These are phyloP conservation scores for Neofusicoccum parvum DNA, from an alignment of 2,329 filamentous ascomycete genomes.

Conservation along the genomic window DNA sequence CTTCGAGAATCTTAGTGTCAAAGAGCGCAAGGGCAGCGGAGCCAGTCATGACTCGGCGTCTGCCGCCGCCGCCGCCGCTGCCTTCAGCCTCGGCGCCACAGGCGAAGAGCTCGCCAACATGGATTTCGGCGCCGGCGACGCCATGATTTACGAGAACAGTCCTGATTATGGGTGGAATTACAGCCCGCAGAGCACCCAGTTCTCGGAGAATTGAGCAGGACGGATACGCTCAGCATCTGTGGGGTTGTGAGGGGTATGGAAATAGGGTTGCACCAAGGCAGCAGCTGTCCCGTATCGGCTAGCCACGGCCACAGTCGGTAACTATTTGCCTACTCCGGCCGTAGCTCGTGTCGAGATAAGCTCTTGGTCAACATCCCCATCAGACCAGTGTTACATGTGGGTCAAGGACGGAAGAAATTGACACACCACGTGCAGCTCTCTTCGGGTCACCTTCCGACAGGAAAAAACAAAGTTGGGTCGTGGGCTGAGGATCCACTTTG, in stretches of 20 bases:
- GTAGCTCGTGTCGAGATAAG: conserved; percentile 10
- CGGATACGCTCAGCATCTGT: neutral
- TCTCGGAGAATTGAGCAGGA: neutral
- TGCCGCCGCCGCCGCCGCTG: neutral
- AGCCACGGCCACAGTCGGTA: conserved; percentile 8
- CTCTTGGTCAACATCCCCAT: neutral
- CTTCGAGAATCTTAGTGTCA: conserved; percentile 48
- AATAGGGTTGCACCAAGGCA: conserved; percentile 1
- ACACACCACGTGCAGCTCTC: neutral
- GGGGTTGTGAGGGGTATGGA: neutral
- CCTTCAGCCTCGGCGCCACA: conserved; percentile 11
- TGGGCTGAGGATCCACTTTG: conserved; percentile 12
- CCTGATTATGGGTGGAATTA: conserved; percentile 20
- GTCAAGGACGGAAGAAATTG: neutral
- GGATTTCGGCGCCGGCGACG: conserved; percentile 11
- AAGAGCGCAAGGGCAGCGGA: neutral
- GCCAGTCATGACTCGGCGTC: conserved; percentile 4
- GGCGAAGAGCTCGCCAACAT: conserved; percentile 20
- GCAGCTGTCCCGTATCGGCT: conserved; percentile 1
- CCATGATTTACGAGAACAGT: conserved; percentile 22
- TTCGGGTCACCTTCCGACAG: conserved; percentile 5
- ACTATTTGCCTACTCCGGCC: neutral
- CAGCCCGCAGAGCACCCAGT: conserved; percentile 7
- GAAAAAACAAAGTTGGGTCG: conserved; percentile 8
- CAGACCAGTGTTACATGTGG: conserved; percentile 7